Conservation (phyloP, 805 yeast genomes). For the Zygoascus ofunaensis region DNA sequence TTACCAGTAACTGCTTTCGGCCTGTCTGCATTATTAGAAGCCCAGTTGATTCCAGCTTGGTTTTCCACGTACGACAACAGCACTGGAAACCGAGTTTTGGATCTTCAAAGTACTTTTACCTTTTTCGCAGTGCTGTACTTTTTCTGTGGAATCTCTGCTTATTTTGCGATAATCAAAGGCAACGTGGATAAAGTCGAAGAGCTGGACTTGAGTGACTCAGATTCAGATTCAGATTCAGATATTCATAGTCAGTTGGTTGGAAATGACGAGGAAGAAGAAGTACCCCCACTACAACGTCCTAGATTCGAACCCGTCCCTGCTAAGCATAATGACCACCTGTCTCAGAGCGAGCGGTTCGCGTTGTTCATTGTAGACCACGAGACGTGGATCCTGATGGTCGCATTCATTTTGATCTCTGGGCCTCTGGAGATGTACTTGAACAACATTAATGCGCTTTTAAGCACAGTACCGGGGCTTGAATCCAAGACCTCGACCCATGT, state of each 20-base stretch:
- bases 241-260: slow-evolving; percentile 26
- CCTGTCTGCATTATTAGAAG: slow-evolving; percentile 62
- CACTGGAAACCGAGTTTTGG: slow-evolving; percentile 14
- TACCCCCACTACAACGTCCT: slow-evolving; percentile 6
- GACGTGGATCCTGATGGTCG: slow-evolving; percentile 52
- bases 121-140: slow-evolving; percentile 19
- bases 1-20: slow-evolving; percentile 88
- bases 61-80: slow-evolving; percentile 25
- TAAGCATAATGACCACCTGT: slow-evolving; percentile 11
- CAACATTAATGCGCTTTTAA: slow-evolving; percentile 68
- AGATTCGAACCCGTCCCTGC: slow-evolving; percentile 19
- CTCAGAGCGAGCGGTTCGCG: slow-evolving; percentile 22
- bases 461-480: slow-evolving; percentile 27
- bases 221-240: too few relatives aligned
- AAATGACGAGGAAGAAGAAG: slow-evolving; percentile 22
- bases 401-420: slow-evolving; percentile 64
- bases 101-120: slow-evolving; percentile 14
- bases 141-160: slow-evolving; percentile 20
- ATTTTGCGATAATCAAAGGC: slow-evolving; percentile 16
- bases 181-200: slow-evolving; percentile 27
- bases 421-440: slow-evolving; percentile 80
- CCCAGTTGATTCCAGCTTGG: slow-evolving; percentile 41
- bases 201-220: slow-evolving; percentile 7
- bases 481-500: slow-evolving; percentile 32
- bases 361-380: slow-evolving; percentile 42